These are phyloP conservation scores for Tuber umbilicatum DNA, from an alignment of 495 filamentous ascomycete genomes.

Conservation along the genomic window DNA sequence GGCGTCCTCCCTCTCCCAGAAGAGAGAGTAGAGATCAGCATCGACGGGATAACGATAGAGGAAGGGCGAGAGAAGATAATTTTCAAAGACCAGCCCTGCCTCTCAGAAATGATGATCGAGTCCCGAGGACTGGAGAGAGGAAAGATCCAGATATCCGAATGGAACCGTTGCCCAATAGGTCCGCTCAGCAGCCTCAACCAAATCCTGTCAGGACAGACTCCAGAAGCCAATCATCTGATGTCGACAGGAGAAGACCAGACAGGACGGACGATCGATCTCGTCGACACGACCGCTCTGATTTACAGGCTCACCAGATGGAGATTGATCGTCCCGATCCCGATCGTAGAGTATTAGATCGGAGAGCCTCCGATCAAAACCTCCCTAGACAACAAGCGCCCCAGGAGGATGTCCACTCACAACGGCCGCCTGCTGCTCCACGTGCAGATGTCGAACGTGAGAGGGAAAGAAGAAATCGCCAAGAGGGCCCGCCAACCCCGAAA, in stretches of 20 bases:
- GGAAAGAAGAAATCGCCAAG: constrained; percentile 30
- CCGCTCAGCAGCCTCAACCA: constrained; percentile 22
- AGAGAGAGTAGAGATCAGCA: constrained; percentile 34
- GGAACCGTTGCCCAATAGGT: constrained; percentile 26
- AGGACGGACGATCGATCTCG: constrained; percentile 25
- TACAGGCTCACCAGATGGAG: constrained; percentile 9
- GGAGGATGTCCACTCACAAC: constrained; percentile 26
- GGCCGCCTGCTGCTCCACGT: constrained; percentile 37
- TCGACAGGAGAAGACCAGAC: constrained; percentile 28
- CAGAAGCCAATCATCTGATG: constrained; percentile 28
- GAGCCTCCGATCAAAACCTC: constrained; percentile 27
- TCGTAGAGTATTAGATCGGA: constrained; percentile 27
- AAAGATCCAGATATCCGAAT: constrained; percentile 31
- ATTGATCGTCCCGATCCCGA: constrained; percentile 26
- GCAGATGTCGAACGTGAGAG: constrained; percentile 39
- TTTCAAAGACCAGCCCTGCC: constrained; percentile 42
- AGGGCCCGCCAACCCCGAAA: constrained; percentile 17
- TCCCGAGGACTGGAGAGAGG: constrained; percentile 18
- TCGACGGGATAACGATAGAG: constrained; percentile 34
- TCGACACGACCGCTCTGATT: constrained; percentile 17
- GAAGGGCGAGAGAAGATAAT: constrained; percentile 37
- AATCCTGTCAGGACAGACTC: constrained; percentile 25
- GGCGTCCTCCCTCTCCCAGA: constrained; percentile 28
- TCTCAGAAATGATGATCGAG: constrained; percentile 24
- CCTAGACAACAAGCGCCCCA: constrained; percentile 23